Evolutionary conservation across 768 basidiomycete genomes (phyloP), one percentile per base, ranked within the genome.

Genomic region (Pleurotus ostreatus): DNA sequence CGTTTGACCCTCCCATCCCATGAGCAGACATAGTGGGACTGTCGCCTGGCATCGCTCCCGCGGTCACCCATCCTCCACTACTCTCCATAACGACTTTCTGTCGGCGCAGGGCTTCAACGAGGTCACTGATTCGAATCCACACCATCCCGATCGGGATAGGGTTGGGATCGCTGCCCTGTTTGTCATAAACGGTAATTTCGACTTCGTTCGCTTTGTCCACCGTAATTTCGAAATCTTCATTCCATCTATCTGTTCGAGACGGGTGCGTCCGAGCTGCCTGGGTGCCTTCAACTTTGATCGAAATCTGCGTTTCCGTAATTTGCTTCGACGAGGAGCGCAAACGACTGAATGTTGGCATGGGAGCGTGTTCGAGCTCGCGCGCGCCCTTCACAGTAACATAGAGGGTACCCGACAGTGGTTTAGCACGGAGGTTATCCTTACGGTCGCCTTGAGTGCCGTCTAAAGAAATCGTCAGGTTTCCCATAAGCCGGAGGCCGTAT

Each of bases 131-230:
- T 63, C 89, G 84, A 59, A 99, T 81, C 97, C 97, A 99, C 22
- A 98, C 76, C 63, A 98, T 79, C 25, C 96, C 97, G 59, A 98
- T 94, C 34, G 94, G 95, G 12, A 90, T 81, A 1, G 92, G 86
- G 61, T 93, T 82, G 12, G 76, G 74, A 59, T 94, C 92, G 56
- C 85, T 87, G 16, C 83, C 81, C 64, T 92, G 90, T 63, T 93
- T 93, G 71, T 99, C 97, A 64, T 94, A 94, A 30, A 99, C 83
- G 26, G 93, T 91, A 51, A 99, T 87, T 73, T 98, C 97, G 48
- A 98, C 90, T 77, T 99, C 97, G 68, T 96, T 98, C 12, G 96
- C 95, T 71, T 98, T 98, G 76, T 98, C 96, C 40, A 98, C 91
- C 0, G 87, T 79, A 57, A 99, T 92, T 70, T 96, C 94, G 60